Conservation (phyloP, 805 yeast species). For the Candida tammaniensis region DNA sequence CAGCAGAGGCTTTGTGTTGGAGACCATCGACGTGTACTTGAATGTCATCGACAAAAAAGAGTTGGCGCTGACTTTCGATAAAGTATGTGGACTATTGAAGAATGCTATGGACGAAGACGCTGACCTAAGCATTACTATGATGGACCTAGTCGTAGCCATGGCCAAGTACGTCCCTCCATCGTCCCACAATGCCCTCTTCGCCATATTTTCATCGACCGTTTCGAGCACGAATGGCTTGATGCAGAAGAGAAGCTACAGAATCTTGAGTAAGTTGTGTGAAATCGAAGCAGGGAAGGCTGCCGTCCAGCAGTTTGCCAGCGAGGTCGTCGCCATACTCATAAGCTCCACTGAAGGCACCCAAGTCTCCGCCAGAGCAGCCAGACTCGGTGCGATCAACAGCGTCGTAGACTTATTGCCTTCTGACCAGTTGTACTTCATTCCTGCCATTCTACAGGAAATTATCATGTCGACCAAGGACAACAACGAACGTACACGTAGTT, state of each 20-base stretch:
- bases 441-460: conserved; percentile 79
- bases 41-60: conserved; percentile 67
- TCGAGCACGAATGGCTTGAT: conserved; percentile 55
- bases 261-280: conserved; percentile 68
- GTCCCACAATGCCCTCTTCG: conserved; percentile 68
- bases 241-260: conserved; percentile 88
- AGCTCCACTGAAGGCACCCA: conserved; percentile 57
- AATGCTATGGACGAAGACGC: conserved; percentile 65
- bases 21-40: conserved; percentile 79
- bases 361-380: conserved; percentile 75
- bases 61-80: conserved; percentile 72
- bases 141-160: conserved; percentile 88
- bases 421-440: conserved; percentile 70
- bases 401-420: conserved; percentile 63
- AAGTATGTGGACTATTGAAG: conserved; percentile 77
- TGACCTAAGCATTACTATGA: conserved; percentile 73
- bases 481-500: conserved; percentile 86
- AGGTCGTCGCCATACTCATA: conserved; percentile 59
- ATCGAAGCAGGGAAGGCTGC: conserved; percentile 61
- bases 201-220: conserved; percentile 74
- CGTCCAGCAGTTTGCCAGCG: conserved; percentile 47
- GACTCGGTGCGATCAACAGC: conserved; percentile 65
- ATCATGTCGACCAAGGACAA: conserved; percentile 88
- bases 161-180: conserved; percentile 74
- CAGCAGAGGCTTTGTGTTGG: conserved; percentile 78